Percentiles rank a stretch among this genome's conserved stretches.
phyloP scores from a whole-genome alignment of 306 rosid genomes.

The Coriaria nepalensis region DNA sequence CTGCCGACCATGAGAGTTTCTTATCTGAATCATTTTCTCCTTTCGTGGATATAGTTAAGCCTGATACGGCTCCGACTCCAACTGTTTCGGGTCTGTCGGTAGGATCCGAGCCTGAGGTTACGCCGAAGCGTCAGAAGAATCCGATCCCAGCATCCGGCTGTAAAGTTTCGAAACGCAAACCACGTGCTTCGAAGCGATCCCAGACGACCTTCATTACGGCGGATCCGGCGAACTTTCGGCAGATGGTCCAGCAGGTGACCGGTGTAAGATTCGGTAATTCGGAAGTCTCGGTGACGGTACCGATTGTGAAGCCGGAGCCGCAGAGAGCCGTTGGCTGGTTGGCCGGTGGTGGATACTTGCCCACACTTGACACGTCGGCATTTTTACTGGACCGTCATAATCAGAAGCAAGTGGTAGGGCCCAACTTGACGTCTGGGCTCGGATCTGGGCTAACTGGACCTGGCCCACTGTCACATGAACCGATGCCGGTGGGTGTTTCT shows the following conservation, averaged over 20 bases:
- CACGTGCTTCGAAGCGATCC: conserved; percentile 70
- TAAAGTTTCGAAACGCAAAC: conserved; percentile 48
- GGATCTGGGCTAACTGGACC: conserved; percentile 17
- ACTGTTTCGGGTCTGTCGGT: conserved; percentile 45
- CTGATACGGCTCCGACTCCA: conserved; percentile 30
- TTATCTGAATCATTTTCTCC: conserved; percentile 17
- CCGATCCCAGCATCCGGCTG: conserved; percentile 15
- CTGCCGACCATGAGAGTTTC: background rate
- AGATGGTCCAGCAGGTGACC: conserved; percentile 93
- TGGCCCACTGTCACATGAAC: conserved; percentile 15
- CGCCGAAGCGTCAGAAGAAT: conserved; percentile 16
- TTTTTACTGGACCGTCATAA: conserved; percentile 38
- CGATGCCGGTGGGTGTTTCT: conserved; percentile 6
- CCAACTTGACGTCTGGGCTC: conserved; percentile 7
- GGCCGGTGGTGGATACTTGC: conserved; percentile 23
- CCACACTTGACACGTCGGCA: conserved; percentile 91
- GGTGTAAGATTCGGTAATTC: conserved; percentile 40
- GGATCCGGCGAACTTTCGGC: conserved; percentile 79
- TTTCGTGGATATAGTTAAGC: background rate
- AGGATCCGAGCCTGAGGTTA: conserved; percentile 50
- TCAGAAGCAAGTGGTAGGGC: conserved; percentile 21
- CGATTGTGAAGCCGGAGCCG: conserved; percentile 70
- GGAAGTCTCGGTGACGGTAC: conserved; percentile 16
- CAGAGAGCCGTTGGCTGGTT: conserved; percentile 31
- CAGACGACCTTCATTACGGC: conserved; percentile 83